Conservation (phyloP, 306 rosid genomes). For the Cucurbita moschata region DNA sequence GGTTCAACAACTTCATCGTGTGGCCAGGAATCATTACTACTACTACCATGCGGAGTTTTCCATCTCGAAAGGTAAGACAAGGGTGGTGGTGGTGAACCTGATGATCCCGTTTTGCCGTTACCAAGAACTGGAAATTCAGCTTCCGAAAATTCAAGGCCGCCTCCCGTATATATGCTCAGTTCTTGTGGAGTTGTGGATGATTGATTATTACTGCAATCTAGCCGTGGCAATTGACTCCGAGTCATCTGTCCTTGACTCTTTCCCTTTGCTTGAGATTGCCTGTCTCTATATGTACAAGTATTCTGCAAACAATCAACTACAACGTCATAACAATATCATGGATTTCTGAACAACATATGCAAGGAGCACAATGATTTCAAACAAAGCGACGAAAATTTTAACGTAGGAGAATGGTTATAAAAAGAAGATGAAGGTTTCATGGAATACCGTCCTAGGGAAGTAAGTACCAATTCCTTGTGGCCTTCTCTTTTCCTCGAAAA, state of each 20-base stretch:
- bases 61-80: conserved; percentile 23
- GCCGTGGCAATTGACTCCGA: conserved; percentile 31
- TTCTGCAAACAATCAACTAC: conserved; percentile 34
- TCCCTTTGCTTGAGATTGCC: conserved; percentile 32
- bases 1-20: conserved; percentile 34
- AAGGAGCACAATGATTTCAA: not conserved
- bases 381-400: conserved; percentile 4
- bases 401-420: not conserved
- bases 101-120: conserved; percentile 20
- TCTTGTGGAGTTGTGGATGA: conserved; percentile 23
- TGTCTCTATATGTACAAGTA: conserved; percentile 30
- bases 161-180: conserved; percentile 20
- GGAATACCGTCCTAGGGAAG: conserved; percentile 55
- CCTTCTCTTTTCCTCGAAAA: conserved; percentile 43
- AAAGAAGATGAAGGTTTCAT: not conserved
- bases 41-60: conserved; percentile 23
- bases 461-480: conserved; percentile 63
- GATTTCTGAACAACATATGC: not conserved
- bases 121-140: conserved; percentile 40
- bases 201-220: conserved; percentile 21
- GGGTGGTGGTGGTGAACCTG: conserved; percentile 31
- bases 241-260: conserved; percentile 29
- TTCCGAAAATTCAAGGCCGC: conserved; percentile 28
- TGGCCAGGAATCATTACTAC: conserved; percentile 24
- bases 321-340: not conserved